These are phyloP conservation scores for Starmerella floricola DNA, from an alignment of 805 yeast genomes.

Conservation along the genomic window DNA sequence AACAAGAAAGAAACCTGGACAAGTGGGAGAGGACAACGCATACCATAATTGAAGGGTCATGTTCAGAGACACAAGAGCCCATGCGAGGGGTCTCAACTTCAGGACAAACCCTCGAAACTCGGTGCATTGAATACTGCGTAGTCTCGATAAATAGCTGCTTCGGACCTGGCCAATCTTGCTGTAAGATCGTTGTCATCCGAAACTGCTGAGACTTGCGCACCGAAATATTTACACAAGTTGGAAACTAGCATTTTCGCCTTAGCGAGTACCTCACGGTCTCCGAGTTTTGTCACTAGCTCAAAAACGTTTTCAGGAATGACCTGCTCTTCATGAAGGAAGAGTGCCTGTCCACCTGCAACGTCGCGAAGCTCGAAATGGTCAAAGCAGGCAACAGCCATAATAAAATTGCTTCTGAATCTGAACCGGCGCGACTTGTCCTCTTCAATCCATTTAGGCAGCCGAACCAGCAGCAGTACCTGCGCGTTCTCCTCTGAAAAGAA, in stretches of 20 bases:
- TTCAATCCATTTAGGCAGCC: constrained; percentile 10
- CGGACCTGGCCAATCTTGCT: constrained; percentile 5
- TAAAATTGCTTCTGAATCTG: constrained; percentile 19
- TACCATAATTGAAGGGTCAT: no score
- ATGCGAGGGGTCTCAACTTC: no score
- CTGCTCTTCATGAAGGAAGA: constrained; percentile 19
- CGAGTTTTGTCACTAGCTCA: constrained; percentile 1
- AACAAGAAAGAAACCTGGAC: no score
- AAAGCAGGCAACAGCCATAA: constrained; percentile 21
- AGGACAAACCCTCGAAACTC: no score
- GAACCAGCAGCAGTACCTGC: constrained; percentile 10
- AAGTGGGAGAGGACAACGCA: no score
- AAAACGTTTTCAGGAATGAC: constrained; percentile 18
- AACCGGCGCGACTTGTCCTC: constrained; percentile 3
- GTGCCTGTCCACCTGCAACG: constrained; percentile 15
- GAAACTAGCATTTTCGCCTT: constrained; percentile 9
- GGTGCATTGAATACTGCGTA: constrained; percentile 1
- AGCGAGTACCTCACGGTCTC: constrained; percentile 1
- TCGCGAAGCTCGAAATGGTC: constrained; percentile 19
- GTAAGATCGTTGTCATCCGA: background rate
- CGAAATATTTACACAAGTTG: constrained; percentile 7
- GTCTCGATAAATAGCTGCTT: constrained; percentile 3
- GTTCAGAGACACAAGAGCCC: no score
- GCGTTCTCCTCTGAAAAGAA: constrained; percentile 17
- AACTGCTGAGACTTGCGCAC: constrained; percentile 1